Evolutionary conservation across 805 yeast genomes (phyloP), one percentile per base, ranked within the genome.

Genomic region (Cyberlindnera bimundalis): DNA sequence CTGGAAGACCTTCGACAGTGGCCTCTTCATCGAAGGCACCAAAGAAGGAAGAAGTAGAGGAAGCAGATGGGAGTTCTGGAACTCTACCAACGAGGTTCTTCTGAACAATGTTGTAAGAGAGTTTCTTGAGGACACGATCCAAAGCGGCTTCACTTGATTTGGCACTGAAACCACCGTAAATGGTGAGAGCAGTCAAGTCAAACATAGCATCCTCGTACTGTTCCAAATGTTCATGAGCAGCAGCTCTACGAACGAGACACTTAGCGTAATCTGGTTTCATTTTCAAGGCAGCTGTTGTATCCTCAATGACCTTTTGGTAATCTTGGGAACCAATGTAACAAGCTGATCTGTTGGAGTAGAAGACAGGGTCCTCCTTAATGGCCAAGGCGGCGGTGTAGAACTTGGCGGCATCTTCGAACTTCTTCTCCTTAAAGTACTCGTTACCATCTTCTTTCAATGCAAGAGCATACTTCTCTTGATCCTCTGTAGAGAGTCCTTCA

Each of bases 321-420:
- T 89, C 78, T 49, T 80, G 77, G 51, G 86, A 70, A 8, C 95
- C 87, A 37, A 90, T 84, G 67, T 85, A 85, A 66, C 96, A 91
- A 14, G 99, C 99, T 21, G 98, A 89, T 66, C 97, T 81, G 72
- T 93, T 93, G 47, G 97, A 88, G 68, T 82, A 91, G 68, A 76
- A 93, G 26, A 90, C 84, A 5, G 97, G 89, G 64, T 93, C 97
- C 52, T 73, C 65, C 60, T 83, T 82, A 58, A 87, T 71, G 40
- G 71, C 60, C 52, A 93, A 70, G 10, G 99, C 98, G 42, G 76
- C 78, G 31, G 86, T 63, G 70, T 93, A 93, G 63, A 73, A 82
- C 33, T 75, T 78, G 55, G 89, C 77, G 32, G 98, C 98, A n/a
- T 73, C 72, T 40, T 78, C 73, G 58, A 73, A 85, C 39, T 83